Base-by-base conservation (phyloP, 1,284 basidiomycete genomes). In the Melampsora larici-populina region DNA sequence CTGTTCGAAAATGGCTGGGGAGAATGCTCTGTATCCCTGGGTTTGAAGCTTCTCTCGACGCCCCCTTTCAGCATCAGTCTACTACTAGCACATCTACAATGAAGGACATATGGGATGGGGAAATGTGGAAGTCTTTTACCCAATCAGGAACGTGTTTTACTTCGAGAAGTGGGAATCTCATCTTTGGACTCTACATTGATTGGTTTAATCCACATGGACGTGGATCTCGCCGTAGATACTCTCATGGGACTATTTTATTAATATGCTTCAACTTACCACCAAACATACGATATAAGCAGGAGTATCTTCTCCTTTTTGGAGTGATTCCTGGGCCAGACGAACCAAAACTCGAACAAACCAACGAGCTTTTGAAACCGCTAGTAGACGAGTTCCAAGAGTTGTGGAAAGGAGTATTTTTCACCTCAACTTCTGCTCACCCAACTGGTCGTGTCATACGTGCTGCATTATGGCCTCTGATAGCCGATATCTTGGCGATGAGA, bases 61-160 rank as follows among this genome's bases (percentile, higher is more conserved):
- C 13, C 3, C 51, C 51, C 24, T 24, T 55, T 55, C 51, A 55
- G 15, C 36, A 36, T 9, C 3, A 6, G 4, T 55, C 51, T 21
- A 21, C 17, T 55, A 3, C 18, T 55, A 21, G n/a, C n/a, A n/a
- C n/a, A n/a, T n/a, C 51, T 6, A 55, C 17, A 55, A 63, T 73
- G 46, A 40, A 24, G 17, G 70, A 73, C 60, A 64, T 73, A 21
- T 73, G 70, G 70, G 70, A 73, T 43, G 70, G 70, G 17, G 24
- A 49, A 29, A 46, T 73, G 17, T 73, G 70, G 70, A 73, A 43
- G 9, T 21, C 21, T 40, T 63, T 73, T 26, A 13, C 17, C 24
- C 9, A 36, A 4, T 21, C 43, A 11, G 72, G 64, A 40, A 51
- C 1, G 5, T 29, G 26, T 24, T 75, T 40, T 21, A 67, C 72